Conservation (phyloP, 2,329 filamentous ascomycete genomes). For the Diaporthe ilicicola region DNA sequence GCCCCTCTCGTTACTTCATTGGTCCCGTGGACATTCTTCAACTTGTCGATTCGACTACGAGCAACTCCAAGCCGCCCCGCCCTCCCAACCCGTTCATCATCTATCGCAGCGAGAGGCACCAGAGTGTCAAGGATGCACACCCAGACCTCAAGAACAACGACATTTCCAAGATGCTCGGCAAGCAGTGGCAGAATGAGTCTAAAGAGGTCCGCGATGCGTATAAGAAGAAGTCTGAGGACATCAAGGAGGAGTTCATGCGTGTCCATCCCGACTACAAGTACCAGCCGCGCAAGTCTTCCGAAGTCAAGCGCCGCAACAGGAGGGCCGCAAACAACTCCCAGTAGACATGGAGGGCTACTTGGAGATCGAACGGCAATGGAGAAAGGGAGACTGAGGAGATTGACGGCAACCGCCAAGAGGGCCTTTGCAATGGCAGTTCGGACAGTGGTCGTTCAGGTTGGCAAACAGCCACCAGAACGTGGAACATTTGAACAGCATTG, state of each 20-base stretch:
- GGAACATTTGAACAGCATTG: background rate
- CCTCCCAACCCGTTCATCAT: conserved; percentile 54
- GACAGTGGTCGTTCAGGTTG: background rate
- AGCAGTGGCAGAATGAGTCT: conserved; percentile 47
- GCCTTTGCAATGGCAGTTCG: background rate
- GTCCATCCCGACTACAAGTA: conserved; percentile 51
- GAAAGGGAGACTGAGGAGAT: background rate
- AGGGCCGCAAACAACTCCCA: background rate
- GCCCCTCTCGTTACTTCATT: background rate
- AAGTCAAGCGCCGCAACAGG: conserved; percentile 29
- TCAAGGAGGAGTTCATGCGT: conserved; percentile 43
- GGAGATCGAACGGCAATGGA: background rate
- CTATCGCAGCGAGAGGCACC: conserved; percentile 51
- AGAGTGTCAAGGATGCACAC: conserved; percentile 43
- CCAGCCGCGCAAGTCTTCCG: conserved; percentile 43
- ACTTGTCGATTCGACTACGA: too few species aligned
- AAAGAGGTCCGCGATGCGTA: conserved; percentile 43
- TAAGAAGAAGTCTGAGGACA: conserved; percentile 41
- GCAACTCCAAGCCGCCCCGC: conserved; percentile 42
- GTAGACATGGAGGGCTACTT: background rate
- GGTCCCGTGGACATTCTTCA: background rate
- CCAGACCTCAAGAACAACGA: conserved; percentile 51
- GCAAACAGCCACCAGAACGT: background rate
- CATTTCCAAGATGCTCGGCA: conserved; percentile 49
- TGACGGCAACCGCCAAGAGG: background rate